A percentile compares a stretch with the other conserved stretches of the same genome.
phyloP scores from a whole-genome alignment of 1,139 yeast genomes.

The Pichia terricola region DNA sequence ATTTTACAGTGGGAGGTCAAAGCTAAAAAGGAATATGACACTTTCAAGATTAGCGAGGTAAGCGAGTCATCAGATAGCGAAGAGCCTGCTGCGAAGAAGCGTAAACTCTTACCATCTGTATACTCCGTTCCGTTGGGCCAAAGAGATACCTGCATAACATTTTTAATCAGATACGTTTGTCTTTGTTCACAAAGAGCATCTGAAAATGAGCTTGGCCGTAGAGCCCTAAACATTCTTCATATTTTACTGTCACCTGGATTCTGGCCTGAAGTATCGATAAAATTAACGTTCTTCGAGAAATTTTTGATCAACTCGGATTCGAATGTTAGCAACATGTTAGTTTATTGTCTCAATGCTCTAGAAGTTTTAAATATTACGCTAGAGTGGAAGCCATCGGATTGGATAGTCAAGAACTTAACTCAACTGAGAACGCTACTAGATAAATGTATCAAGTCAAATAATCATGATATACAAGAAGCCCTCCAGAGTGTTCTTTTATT shows the following conservation, averaged over 20 bases:
- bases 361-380: constrained; percentile 84
- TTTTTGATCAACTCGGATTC: constrained; percentile 73
- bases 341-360: constrained; percentile 80
- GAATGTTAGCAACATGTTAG: constrained; percentile 48
- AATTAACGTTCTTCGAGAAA: constrained; percentile 77
- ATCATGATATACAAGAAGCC: constrained; percentile 75
- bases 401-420: constrained; percentile 66
- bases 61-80: constrained; percentile 11
- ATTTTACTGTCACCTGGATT: constrained; percentile 60
- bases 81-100: constrained; percentile 3
- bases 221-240: constrained; percentile 68
- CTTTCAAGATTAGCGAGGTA: neutral
- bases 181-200: constrained; percentile 79
- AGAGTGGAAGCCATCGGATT: constrained; percentile 62
- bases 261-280: constrained; percentile 86
- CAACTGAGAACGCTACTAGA: constrained; percentile 68
- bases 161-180: constrained; percentile 80
- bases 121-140: constrained; percentile 69
- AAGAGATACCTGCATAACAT: constrained; percentile 87
- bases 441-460: constrained; percentile 74
- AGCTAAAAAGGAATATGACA: constrained; percentile 24
- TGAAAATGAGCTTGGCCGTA: constrained; percentile 73
- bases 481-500: constrained; percentile 64
- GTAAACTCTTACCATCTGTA: constrained; percentile 10
- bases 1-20: constrained; percentile 77